Conservation (phyloP, 441 rosid genomes). For the Rhodomyrtus psidioides region DNA sequence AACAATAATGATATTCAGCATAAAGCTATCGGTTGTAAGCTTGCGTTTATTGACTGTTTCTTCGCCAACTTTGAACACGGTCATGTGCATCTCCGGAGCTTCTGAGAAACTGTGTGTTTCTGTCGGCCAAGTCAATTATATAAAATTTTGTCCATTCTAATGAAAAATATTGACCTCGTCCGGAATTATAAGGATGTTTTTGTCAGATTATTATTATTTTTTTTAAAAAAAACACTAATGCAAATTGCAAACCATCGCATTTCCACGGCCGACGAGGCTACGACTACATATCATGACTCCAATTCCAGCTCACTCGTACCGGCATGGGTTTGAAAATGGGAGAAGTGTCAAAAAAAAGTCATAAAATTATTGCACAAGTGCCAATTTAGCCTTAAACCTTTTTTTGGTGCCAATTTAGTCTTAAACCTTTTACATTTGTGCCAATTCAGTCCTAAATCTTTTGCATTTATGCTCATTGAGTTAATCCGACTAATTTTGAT, state of each 20-base stretch:
- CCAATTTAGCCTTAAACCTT: too few species aligned
- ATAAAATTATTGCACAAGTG: too few species aligned
- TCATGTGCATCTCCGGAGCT: neutral
- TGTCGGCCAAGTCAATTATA: neutral
- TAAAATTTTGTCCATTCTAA: too few species aligned
- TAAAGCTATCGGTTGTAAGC: neutral
- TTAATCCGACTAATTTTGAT: too few species aligned
- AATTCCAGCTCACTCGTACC: neutral
- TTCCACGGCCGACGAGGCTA: neutral
- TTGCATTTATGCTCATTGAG: too few species aligned
- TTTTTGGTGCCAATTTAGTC: too few species aligned
- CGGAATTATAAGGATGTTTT: accelerated
- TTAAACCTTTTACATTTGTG: too few species aligned
- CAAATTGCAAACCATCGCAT: neutral
- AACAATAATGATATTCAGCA: neutral
- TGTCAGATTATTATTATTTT: accelerated
- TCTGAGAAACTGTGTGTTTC: neutral
- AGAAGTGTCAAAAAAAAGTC: too few species aligned
- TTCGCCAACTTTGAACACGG: neutral
- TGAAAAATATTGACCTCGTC: accelerated
- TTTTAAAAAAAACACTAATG: neutral
- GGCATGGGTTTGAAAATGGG: too few species aligned
- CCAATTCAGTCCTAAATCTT: too few species aligned
- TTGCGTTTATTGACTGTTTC: neutral
- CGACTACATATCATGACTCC: neutral